Evolutionary conservation across 345 rosid species (phyloP).

Genomic region (Viola odorata): DNA sequence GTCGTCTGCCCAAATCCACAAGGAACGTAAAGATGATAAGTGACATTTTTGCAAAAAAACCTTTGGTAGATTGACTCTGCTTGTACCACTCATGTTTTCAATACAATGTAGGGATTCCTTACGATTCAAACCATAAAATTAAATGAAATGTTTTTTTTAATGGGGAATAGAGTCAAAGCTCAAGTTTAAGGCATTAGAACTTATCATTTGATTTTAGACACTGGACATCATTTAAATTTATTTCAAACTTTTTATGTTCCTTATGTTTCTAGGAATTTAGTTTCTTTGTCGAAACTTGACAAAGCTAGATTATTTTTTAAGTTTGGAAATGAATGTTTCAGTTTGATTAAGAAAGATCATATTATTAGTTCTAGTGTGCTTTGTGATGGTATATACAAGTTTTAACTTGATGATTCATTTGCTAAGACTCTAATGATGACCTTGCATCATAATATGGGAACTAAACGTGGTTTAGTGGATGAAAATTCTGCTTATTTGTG

Average conservation of each 20-base stretch:
- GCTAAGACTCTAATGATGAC: background rate
- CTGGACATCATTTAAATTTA: background rate
- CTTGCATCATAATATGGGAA: background rate
- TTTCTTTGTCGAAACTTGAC: background rate
- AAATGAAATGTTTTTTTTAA: background rate
- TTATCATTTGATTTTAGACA: background rate
- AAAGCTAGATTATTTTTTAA: background rate
- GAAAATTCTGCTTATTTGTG: background rate
- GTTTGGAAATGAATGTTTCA: background rate
- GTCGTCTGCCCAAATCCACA: background rate
- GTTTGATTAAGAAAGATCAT: background rate
- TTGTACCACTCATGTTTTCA: background rate
- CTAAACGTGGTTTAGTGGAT: background rate
- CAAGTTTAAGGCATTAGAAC: background rate
- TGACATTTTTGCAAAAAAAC: background rate
- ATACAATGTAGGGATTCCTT: background rate
- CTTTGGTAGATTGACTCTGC: background rate
- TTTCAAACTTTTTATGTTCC: background rate
- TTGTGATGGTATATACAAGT: background rate
- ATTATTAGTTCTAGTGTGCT: background rate
- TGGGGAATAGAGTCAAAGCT: background rate
- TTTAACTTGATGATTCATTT: background rate
- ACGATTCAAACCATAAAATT: background rate
- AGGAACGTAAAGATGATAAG: background rate
- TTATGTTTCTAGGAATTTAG: background rate